phyloP scores from a whole-genome alignment of 192 early-diverging fungal genomes.

The Allomyces javanicus region DNA sequence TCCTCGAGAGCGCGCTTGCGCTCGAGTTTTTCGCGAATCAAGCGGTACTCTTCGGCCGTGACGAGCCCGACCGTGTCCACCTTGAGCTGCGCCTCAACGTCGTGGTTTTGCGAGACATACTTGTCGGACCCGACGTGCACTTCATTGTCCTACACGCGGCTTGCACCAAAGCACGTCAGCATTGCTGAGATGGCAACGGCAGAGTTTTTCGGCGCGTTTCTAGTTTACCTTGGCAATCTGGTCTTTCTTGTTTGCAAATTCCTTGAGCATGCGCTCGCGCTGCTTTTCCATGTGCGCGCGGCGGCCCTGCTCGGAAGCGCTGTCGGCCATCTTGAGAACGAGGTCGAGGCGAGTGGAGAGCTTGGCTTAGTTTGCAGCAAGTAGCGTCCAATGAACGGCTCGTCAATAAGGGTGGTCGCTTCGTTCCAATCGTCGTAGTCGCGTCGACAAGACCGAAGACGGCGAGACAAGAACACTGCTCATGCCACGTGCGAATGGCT shows the following conservation, averaged over 20 bases:
- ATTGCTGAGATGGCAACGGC: background rate
- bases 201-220: background rate
- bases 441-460: too few species aligned
- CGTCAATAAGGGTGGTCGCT: too few species aligned
- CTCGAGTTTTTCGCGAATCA: conserved; percentile 61
- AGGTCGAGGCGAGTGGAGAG: too few species aligned
- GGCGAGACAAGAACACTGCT: too few species aligned
- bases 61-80: conserved; percentile 77
- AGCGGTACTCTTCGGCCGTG: conserved; percentile 69
- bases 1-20: conserved; percentile 34
- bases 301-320: conserved; percentile 11
- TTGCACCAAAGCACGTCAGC: conserved; percentile 1
- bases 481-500: too few species aligned
- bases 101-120: conserved; percentile 55
- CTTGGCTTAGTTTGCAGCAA: too few species aligned
- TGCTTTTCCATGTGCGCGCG: conserved; percentile 46
- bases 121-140: conserved; percentile 48
- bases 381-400: too few species aligned
- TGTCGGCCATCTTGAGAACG: too few species aligned
- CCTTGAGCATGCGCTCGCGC: conserved; percentile 42
- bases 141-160: conserved; percentile 29
- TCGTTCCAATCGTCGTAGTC: too few species aligned
- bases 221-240: conserved; percentile 35
- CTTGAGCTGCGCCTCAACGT: conserved; percentile 67
- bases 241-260: conserved; percentile 47